Evolutionary conservation across 805 yeast genomes (phyloP), one percentile per base, ranked within the genome.

Genomic region (Cyberlindnera meyerae): DNA sequence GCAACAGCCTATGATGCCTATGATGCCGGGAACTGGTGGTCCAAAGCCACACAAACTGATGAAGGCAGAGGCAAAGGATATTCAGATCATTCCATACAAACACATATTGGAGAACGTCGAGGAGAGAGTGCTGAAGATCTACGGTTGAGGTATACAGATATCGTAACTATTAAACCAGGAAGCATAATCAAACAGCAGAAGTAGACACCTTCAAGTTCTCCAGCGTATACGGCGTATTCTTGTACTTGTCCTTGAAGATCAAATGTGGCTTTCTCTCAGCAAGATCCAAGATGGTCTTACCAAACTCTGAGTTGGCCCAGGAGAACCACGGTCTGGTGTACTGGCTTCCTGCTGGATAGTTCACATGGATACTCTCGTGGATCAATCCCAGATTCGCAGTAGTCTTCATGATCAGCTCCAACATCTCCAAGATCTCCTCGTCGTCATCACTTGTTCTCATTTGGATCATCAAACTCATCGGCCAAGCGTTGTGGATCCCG

Each of bases 261-360:
- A 85, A 61, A 51, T 82, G 73, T 0, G 95, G 95, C 53, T 82
- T 83, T 34, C 82, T 63, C 40, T 70, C 62, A 2, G 90, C 88
- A 43, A 87, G 61, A 49, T 85, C 81, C 31, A 87, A 57, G n/a
- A 87, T 79, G 1, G 94, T 81, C 58, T 84, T 84, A 15, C 88
- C 96, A 62, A 87, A 85, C 59, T 88, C 96, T 1, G 94, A 78
- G 55, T 87, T 87, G 48, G 94, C 83, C 96, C 96, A 87, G 5
- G 95, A 82, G 64, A 88, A 88, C 96, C 96, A 87, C 3, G 93
- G 75, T 42, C 96, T 65, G 0, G 95, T 83, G 55, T 60, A 88
- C n/a, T 58, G 59, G 8, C 42, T 38, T 1, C 75, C 78, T 2
- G 45, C 40, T 2, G 63, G 63, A 6, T 70, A 61, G 47, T 79